Percentiles rank a stretch among this genome's conserved stretches.
Evolutionary conservation across 2,329 filamentous ascomycete genomes (phyloP).

Genomic region (Claviceps paspali): DNA sequence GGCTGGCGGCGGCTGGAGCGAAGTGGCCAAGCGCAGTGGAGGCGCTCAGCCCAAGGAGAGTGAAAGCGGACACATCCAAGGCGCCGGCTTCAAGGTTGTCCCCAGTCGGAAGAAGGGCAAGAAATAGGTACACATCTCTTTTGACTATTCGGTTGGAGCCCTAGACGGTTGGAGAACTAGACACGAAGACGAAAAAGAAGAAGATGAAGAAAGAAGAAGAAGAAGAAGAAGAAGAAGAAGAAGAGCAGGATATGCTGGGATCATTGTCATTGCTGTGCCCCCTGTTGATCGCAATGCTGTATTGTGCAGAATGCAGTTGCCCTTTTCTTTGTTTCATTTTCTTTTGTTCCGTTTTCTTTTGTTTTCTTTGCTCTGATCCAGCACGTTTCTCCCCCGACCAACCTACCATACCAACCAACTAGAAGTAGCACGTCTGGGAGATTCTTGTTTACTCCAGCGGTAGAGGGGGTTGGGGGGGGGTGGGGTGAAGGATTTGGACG

Average conservation of each 20-base stretch:
- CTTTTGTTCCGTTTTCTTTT: background rate
- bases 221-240: background rate
- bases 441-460: too few relatives aligned
- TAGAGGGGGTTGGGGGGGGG: too few relatives aligned
- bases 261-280: too few relatives aligned
- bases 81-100: conserved; percentile 74
- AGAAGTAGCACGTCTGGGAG: too few relatives aligned
- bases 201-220: too few relatives aligned
- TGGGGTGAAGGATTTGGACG: too few relatives aligned
- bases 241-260: too few relatives aligned
- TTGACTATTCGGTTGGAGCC: conserved; percentile 6
- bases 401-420: too few relatives aligned
- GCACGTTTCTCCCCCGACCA: too few relatives aligned
- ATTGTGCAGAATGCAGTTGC: background rate
- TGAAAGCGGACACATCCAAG: conserved; percentile 25
- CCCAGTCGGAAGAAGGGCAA: conserved; percentile 84
- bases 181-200: too few relatives aligned
- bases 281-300: background rate
- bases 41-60: conserved; percentile 26
- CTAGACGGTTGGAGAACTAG: too few relatives aligned
- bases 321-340: background rate
- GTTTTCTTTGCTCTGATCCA: background rate
- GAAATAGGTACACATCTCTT: conserved; percentile 32
- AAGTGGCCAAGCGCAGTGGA: conserved; percentile 87
- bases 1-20: conserved; percentile 67